These are phyloP conservation scores for Starmerella stigmatis DNA, from an alignment of 805 yeast species.

Conservation along the genomic window DNA sequence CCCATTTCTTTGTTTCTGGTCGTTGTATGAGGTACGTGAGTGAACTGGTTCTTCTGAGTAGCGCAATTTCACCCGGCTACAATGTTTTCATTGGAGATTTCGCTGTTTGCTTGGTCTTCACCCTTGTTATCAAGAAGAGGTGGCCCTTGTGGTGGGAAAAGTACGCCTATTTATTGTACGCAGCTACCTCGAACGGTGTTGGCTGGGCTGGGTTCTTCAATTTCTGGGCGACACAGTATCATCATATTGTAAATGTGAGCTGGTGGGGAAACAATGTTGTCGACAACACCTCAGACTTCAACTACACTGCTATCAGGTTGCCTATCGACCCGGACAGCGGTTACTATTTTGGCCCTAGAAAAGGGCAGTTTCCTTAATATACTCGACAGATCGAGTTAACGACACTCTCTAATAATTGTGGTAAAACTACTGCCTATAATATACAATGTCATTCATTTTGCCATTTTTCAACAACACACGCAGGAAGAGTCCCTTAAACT, in stretches of 20 bases:
- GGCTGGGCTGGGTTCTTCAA: slow-evolving; percentile 41
- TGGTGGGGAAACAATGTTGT: slow-evolving; percentile 53
- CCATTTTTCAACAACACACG: no score
- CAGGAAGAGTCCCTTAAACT: no score
- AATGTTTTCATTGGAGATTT: slow-evolving; percentile 39
- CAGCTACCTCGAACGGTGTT: slow-evolving; percentile 42
- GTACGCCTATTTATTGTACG: slow-evolving; percentile 41
- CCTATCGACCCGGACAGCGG: slow-evolving; percentile 7
- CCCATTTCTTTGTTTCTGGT: no score
- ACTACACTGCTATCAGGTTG: not conserved
- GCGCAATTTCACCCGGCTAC: no score
- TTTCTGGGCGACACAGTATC: slow-evolving; percentile 35
- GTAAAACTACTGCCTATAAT: no score
- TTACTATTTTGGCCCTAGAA: slow-evolving; percentile 29
- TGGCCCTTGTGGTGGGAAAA: slow-evolving; percentile 44
- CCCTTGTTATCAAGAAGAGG: slow-evolving; percentile 35
- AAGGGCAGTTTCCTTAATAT: slow-evolving; percentile 20
- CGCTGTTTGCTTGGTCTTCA: slow-evolving; percentile 35
- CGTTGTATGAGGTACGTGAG: no score
- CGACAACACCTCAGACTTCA: not conserved
- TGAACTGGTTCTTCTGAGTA: no score
- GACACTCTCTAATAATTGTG: no score
- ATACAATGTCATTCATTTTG: no score
- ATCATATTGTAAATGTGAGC: slow-evolving; percentile 39
- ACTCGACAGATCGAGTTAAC: no score